These are phyloP conservation scores for Bipolaris bicolor DNA, from an alignment of 2,329 filamentous ascomycete genomes.

Conservation along the genomic window DNA sequence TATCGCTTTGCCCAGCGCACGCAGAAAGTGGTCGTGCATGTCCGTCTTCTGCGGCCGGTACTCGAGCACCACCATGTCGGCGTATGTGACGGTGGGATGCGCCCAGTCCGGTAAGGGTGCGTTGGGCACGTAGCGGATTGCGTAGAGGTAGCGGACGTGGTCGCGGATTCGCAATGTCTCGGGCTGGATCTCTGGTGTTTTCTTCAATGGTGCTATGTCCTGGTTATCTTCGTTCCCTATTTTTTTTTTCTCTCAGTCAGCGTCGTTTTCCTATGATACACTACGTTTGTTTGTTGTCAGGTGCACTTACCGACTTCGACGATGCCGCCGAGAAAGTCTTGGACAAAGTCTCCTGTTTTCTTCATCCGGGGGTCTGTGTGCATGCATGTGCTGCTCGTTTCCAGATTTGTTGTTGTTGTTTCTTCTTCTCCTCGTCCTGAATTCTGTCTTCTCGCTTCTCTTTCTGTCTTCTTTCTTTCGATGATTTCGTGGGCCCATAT, in stretches of 20 bases:
- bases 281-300: too few relatives aligned
- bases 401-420: background rate
- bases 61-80: constrained; percentile 21
- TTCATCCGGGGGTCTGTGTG: background rate
- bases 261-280: too few relatives aligned
- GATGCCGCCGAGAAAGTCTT: constrained; percentile 22
- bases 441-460: background rate
- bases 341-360: constrained; percentile 11
- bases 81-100: constrained; percentile 11
- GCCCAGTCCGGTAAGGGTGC: constrained; percentile 17
- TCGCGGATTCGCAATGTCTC: background rate
- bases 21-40: constrained; percentile 7
- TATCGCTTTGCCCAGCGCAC: constrained; percentile 18
- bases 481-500: constrained; percentile 27
- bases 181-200: background rate
- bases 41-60: constrained; percentile 14
- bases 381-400: background rate
- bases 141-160: constrained; percentile 15
- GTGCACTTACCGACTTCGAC: constrained; percentile 10
- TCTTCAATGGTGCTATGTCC: background rate
- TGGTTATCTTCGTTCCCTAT: background rate
- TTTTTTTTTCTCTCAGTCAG: background rate
- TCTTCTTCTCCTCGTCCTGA: background rate
- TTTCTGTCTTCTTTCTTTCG: constrained; percentile 7
- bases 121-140: constrained; percentile 14